Conservation (phyloP, 1,284 basidiomycete genomes). For the Bothia castanella region DNA sequence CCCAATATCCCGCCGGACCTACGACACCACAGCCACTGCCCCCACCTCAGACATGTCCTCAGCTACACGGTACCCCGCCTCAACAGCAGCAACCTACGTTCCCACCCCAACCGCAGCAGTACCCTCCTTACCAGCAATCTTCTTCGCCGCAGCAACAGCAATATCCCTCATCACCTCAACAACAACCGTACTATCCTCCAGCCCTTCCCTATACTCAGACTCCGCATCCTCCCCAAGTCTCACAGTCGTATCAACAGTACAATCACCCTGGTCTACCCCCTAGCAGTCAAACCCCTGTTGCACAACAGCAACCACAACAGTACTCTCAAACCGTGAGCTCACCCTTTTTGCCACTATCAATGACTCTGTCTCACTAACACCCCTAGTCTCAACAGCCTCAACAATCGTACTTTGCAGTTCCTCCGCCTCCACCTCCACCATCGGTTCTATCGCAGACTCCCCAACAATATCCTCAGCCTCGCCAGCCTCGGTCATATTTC, state of each 20-base stretch:
- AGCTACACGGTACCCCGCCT: slow-evolving; percentile 6
- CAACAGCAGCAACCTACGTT: slow-evolving; percentile 13
- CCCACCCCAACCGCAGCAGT: slow-evolving; percentile 9
- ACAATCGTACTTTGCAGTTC: slow-evolving; percentile 12
- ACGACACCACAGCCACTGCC: slow-evolving; percentile 13
- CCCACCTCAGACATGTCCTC: slow-evolving; percentile 13
- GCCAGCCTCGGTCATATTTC: slow-evolving; percentile 18
- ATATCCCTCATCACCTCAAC: slow-evolving; percentile 8
- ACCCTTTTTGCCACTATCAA: slow-evolving; percentile 18
- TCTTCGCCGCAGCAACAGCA: slow-evolving; percentile 12
- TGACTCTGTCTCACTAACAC: slow-evolving; percentile 4
- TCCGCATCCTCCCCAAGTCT: slow-evolving; percentile 9
- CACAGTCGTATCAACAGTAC: slow-evolving; percentile 22
- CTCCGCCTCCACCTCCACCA: slow-evolving; percentile 18
- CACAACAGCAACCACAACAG: slow-evolving; percentile 28
- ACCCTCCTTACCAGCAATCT: slow-evolving; percentile 15
- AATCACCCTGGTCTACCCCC: background rate
- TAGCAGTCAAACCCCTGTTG: slow-evolving; percentile 1
- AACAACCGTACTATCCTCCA: slow-evolving; percentile 17
- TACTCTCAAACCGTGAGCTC: slow-evolving; percentile 40
- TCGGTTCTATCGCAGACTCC: slow-evolving; percentile 15
- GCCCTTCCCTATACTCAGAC: slow-evolving; percentile 16
- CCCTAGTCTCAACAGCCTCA: slow-evolving; percentile 6
- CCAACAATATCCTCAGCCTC: slow-evolving; percentile 8
- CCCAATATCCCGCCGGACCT: slow-evolving; percentile 12